Conservation (phyloP, 306 rosid species). For the Quercus aquifolioides region DNA sequence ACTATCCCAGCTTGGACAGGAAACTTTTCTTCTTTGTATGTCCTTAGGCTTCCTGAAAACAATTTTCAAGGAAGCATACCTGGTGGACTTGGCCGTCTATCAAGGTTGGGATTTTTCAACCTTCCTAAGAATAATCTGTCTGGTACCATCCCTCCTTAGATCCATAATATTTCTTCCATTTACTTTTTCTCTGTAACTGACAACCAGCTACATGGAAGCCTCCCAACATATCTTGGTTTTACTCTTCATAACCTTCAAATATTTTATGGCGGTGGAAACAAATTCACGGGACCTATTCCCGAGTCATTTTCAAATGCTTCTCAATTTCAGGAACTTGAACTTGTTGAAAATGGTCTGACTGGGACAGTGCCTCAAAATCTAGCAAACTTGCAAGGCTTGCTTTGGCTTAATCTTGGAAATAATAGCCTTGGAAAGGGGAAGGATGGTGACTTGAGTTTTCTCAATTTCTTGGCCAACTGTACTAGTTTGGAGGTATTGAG, state of each 20-base stretch:
- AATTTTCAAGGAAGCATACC: too few species aligned
- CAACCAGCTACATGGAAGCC: too few species aligned
- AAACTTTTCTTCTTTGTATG: not conserved
- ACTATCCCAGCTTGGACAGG: conserved; percentile 54
- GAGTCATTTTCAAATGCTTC: conserved; percentile 40
- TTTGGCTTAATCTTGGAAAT: rapidly evolving
- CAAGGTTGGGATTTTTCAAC: conserved; percentile 23
- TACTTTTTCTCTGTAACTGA: rapidly evolving
- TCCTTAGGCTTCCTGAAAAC: rapidly evolving
- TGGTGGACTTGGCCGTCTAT: conserved; percentile 12
- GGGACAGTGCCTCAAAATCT: conserved; percentile 40
- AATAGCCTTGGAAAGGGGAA: too few species aligned
- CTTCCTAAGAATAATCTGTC: conserved; percentile 17
- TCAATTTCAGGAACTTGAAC: conserved; percentile 29
- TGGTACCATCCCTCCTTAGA: conserved; percentile 21
- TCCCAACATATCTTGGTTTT: too few species aligned
- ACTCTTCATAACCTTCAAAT: too few species aligned
- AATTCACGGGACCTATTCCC: conserved; percentile 32
- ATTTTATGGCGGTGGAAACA: too few species aligned
- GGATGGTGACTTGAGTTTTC: too few species aligned
- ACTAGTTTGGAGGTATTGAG: too few species aligned
- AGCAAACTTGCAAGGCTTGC: conserved; percentile 33
- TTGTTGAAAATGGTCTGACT: conserved; percentile 31
- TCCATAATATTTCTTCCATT: too few species aligned
- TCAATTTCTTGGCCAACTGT: too few species aligned